Evolutionary conservation across 2,329 filamentous ascomycete species (phyloP).

Genomic region (Gyromitra esculenta): DNA sequence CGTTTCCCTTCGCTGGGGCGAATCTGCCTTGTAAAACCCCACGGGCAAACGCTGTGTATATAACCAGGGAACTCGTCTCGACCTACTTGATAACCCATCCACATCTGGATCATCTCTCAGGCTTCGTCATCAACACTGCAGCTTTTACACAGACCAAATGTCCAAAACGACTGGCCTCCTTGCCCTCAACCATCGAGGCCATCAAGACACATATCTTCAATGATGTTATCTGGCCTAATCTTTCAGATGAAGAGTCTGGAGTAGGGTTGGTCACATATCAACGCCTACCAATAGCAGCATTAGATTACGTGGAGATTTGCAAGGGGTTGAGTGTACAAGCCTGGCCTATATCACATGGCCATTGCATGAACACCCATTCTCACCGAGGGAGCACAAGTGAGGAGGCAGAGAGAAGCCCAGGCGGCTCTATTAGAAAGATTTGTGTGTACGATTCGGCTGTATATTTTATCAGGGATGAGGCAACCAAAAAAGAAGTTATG

Average conservation of each 20-base stretch:
- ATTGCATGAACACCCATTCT: slow-evolving; percentile 78
- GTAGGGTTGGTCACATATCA: slow-evolving; percentile 92
- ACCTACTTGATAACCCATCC: slow-evolving; percentile 94
- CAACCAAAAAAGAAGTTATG: slow-evolving; percentile 78
- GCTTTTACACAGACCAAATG: slow-evolving; percentile 77
- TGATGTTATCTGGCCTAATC: slow-evolving; percentile 95
- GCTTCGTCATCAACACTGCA: slow-evolving; percentile 92
- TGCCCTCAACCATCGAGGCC: slow-evolving; percentile 88
- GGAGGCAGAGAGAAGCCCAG: slow-evolving; percentile 56
- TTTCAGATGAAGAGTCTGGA: slow-evolving; percentile 94
- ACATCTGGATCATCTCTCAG: slow-evolving; percentile 94
- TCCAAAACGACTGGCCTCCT: slow-evolving; percentile 84
- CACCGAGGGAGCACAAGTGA: slow-evolving; percentile 69
- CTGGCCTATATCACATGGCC: slow-evolving; percentile 87
- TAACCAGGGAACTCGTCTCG: slow-evolving; percentile 82
- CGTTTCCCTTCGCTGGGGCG: slow-evolving; percentile 77
- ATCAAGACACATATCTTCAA: slow-evolving; percentile 97
- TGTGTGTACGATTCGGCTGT: slow-evolving; percentile 89
- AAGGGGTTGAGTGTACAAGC: slow-evolving; percentile 89
- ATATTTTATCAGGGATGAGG: slow-evolving; percentile 85
- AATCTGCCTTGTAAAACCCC: slow-evolving; percentile 73
- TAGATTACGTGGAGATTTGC: slow-evolving; percentile 88
- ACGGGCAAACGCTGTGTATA: slow-evolving; percentile 80
- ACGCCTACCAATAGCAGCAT: slow-evolving; percentile 86
- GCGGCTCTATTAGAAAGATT: slow-evolving; percentile 43